Evolutionary conservation across 352 stramenopile genomes (phyloP).

Genomic region (Pythium monospermum): DNA sequence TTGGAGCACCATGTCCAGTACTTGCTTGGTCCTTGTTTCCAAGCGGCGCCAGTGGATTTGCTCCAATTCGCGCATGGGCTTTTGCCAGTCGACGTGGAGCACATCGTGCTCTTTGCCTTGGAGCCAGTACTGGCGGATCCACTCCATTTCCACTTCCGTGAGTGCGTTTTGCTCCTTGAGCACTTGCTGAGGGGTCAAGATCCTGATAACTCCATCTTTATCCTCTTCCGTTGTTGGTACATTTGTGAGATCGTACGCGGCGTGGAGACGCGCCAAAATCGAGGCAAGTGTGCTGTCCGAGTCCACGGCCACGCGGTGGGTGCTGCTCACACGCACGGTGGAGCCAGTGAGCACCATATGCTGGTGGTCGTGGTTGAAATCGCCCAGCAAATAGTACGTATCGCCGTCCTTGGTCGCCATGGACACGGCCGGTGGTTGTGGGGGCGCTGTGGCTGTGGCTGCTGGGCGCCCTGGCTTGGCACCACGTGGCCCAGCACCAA

Average conservation of each 20-base stretch:
- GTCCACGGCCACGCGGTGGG: slow-evolving; percentile 51
- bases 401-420: slow-evolving; percentile 45
- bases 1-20: slow-evolving; percentile 15
- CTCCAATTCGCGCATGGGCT: slow-evolving; percentile 21
- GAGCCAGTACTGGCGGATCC: slow-evolving; percentile 27
- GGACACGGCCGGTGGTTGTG: slow-evolving; percentile 14
- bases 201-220: not conserved
- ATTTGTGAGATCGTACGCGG: slow-evolving; percentile 6
- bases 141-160: slow-evolving; percentile 24
- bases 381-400: slow-evolving; percentile 80
- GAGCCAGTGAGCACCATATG: slow-evolving; percentile 70
- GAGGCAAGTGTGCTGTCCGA: slow-evolving; percentile 22
- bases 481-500: not conserved
- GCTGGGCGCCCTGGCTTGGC: not conserved
- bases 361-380: slow-evolving; percentile 89
- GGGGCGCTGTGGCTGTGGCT: no score
- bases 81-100: slow-evolving; percentile 24
- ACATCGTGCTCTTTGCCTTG: slow-evolving; percentile 24
- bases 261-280: slow-evolving; percentile 15
- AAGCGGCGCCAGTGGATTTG: slow-evolving; percentile 16
- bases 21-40: slow-evolving; percentile 15
- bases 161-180: slow-evolving; percentile 22
- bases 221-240: not conserved
- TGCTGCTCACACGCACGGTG: slow-evolving; percentile 50
- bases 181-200: slow-evolving; percentile 16